phyloP scores from a whole-genome alignment of 1,284 basidiomycete genomes.

The Trichosporon inkin region DNA sequence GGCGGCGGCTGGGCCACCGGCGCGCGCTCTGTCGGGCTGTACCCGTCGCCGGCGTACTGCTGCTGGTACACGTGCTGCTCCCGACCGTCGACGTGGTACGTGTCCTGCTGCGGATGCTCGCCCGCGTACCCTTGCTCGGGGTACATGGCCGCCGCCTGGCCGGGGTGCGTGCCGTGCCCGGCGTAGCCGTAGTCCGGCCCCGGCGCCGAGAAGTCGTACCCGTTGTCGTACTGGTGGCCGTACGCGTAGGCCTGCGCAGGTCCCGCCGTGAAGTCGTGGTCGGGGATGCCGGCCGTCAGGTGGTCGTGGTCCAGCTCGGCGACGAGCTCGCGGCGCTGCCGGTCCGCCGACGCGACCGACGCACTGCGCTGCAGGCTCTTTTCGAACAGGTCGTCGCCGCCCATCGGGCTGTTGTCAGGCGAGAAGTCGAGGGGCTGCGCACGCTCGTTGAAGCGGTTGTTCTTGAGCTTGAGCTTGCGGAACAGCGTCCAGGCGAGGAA shows the following conservation, averaged over 20 bases:
- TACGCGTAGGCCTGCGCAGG: conserved; percentile 31
- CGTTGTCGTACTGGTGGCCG: conserved; percentile 27
- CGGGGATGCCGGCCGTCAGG: conserved; percentile 38
- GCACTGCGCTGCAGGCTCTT: conserved; percentile 42
- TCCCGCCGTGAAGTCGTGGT: conserved; percentile 76
- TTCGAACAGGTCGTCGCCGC: conserved; percentile 33
- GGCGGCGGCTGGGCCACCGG: background rate
- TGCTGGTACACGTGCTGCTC: conserved; percentile 1
- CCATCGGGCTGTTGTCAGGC: conserved; percentile 69
- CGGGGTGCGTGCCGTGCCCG: conserved; percentile 18
- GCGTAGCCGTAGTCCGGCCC: conserved; percentile 20
- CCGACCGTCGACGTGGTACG: background rate
- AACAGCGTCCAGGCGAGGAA: conserved; percentile 77
- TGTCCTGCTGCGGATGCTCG: conserved; percentile 36
- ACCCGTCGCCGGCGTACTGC: conserved; percentile 26
- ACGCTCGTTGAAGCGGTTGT: conserved; percentile 71
- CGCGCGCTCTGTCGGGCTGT: conserved; percentile 30
- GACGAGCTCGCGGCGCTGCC: conserved; percentile 42
- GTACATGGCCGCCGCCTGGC: conserved; percentile 16
- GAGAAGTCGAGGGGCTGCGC: conserved; percentile 57
- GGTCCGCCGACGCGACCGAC: conserved; percentile 35
- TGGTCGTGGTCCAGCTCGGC: conserved; percentile 38
- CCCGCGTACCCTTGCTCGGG: conserved; percentile 13
- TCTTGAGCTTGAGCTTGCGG: conserved; percentile 85
- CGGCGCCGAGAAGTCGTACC: conserved; percentile 16